Percentiles rank a stretch among this genome's conserved stretches.
These are phyloP conservation scores for Ogataea methanolica DNA, from an alignment of 805 yeast species.

Conservation along the genomic window DNA sequence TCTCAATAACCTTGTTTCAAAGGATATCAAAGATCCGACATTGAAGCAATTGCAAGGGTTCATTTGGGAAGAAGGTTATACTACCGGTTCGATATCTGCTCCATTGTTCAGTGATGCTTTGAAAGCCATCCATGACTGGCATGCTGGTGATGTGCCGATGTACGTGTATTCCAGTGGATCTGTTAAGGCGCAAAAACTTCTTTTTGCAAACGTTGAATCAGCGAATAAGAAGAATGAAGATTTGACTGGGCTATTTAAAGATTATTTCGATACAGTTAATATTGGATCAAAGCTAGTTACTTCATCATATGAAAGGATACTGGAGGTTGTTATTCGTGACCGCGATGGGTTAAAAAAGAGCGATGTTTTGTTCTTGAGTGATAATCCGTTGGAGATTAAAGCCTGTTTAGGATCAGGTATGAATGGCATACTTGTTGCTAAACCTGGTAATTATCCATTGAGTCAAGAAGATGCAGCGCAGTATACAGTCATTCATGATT, in stretches of 20 bases:
- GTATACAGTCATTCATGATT: constrained; percentile 26
- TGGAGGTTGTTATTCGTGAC: constrained; percentile 19
- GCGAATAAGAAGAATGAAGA: constrained; percentile 34
- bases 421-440: constrained; percentile 49
- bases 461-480: constrained; percentile 29
- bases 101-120: constrained; percentile 77
- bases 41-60: constrained; percentile 79
- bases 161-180: constrained; percentile 89
- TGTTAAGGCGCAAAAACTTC: constrained; percentile 76
- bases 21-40: constrained; percentile 72
- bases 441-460: constrained; percentile 71
- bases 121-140: constrained; percentile 44
- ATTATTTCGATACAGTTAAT: constrained; percentile 82
- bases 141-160: constrained; percentile 29
- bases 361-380: constrained; percentile 66
- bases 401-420: constrained; percentile 73
- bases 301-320: constrained; percentile 56
- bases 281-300: constrained; percentile 66
- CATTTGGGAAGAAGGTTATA: constrained; percentile 80
- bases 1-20: constrained; percentile 51
- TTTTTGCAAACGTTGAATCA: constrained; percentile 60
- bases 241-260: constrained; percentile 49
- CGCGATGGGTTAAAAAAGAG: constrained; percentile 8
- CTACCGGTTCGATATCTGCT: constrained; percentile 67
- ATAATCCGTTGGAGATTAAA: constrained; percentile 68